Percentiles rank a stretch among this genome's conserved stretches.
These are phyloP conservation scores for Mortierella sp. DNA, from an alignment of 371 early-diverging fungal genomes.

Conservation along the genomic window DNA sequence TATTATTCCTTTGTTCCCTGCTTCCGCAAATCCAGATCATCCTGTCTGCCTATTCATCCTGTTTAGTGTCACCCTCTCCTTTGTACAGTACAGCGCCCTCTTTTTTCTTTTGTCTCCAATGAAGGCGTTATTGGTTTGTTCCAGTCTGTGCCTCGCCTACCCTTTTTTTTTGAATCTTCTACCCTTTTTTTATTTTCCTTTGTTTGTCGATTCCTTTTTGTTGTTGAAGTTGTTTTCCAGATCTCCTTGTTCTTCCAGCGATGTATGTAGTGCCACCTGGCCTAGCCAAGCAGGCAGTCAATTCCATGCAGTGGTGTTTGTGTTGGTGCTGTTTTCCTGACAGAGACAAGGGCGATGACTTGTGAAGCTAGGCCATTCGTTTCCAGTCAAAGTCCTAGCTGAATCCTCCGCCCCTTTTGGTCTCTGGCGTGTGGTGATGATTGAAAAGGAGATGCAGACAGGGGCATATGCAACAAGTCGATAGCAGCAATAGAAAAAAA, in stretches of 20 bases:
- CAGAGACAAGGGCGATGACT: not conserved
- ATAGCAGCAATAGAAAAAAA: not conserved
- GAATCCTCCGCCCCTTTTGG: not conserved
- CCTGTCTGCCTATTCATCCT: not conserved
- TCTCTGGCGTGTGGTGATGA: not conserved
- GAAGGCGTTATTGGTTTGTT: too few species aligned
- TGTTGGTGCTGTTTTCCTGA: not conserved
- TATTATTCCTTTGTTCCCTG: constrained; percentile 14
- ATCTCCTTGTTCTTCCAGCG: not conserved
- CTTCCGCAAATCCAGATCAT: constrained; percentile 10
- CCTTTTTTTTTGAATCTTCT: not conserved
- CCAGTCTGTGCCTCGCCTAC: not conserved
- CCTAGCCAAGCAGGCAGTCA: not conserved
- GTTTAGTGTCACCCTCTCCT: not conserved
- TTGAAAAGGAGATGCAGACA: not conserved
- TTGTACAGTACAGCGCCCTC: not conserved
- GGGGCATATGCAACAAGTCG: not conserved
- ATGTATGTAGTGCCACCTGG: not conserved
- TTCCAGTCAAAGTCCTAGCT: not conserved
- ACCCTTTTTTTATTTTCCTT: not conserved
- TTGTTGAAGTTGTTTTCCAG: not conserved
- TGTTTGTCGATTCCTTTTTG: not conserved
- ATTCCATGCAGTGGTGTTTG: not conserved
- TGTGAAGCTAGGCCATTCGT: not conserved
- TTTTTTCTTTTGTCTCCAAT: not conserved